A percentile compares a stretch with the other conserved stretches of the same genome.
Evolutionary conservation across 2,329 filamentous ascomycete species (phyloP).

Genomic region (Colletotrichum lini): DNA sequence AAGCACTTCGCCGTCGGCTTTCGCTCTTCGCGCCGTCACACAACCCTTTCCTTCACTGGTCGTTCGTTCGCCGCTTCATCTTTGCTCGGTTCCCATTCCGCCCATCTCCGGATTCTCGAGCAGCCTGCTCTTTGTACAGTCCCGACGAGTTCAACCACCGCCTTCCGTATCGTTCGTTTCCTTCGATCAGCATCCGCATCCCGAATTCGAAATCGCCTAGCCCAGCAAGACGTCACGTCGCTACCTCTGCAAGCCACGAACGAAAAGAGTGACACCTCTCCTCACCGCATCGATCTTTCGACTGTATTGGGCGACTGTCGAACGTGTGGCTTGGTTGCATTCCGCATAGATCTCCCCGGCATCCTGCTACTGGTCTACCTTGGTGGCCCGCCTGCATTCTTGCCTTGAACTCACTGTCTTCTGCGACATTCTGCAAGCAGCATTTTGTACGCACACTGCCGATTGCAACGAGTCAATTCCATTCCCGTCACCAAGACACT

Average conservation of each 20-base stretch:
- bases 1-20: conserved; percentile 3
- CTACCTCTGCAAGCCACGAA: conserved; percentile 21
- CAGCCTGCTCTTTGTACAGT: not conserved
- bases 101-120: not conserved
- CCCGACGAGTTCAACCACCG: conserved; percentile 24
- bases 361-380: conserved; percentile 26
- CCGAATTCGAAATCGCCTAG: conserved; percentile 6
- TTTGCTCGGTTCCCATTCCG: not conserved
- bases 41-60: not conserved
- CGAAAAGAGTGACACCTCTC: not conserved
- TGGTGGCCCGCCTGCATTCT: conserved; percentile 28
- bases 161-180: not conserved
- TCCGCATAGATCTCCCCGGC: conserved; percentile 39
- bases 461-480: conserved; percentile 43
- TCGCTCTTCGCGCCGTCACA: not conserved
- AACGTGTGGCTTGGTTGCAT: conserved; percentile 40
- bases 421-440: conserved; percentile 40
- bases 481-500: conserved; percentile 43
- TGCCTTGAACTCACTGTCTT: conserved; percentile 13
- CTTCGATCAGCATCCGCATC: conserved; percentile 31
- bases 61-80: conserved; percentile 15
- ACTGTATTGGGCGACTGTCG: conserved; percentile 16
- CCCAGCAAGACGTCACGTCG: conserved; percentile 31
- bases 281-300: conserved; percentile 1
- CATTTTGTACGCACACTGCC: conserved; percentile 25